Evolutionary conservation across 1,139 yeast species (phyloP), one percentile per base, ranked within the genome.

Genomic region (Scheffersomyces quercinus): DNA sequence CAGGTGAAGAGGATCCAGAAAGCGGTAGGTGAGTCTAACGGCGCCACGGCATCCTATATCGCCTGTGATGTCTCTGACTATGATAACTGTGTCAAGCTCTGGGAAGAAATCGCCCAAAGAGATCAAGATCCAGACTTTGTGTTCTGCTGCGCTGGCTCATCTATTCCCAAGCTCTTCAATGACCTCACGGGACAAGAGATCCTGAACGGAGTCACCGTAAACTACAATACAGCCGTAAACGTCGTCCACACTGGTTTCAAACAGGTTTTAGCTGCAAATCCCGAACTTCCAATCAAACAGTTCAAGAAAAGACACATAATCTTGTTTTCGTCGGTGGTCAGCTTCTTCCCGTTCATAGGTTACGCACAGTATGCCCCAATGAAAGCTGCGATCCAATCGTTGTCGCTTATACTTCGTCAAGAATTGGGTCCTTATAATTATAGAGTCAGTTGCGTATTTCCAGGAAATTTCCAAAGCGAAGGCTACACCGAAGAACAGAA

Each of bases 381-480:
- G 54, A 95, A 95, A 63, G 83, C 89, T 0, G 97, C 97, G 0
- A 62, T 93, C 9, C 75, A 88, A 53, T 72, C 95, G 0, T 68
- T 95, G 30, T 84, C 91, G 0, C 85, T 85, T 40, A 73, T 86
- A 5, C 66, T 93, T 43, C 80, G 97, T 46, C 97, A 91, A 54
- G 99, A 95, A 60, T 74, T 88, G 45, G 61, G 75, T 0, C 84
- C 85, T 2, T 85, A 81, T 55, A 79, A 84, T 48, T 82, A 83
- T 52, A 67, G 83, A 39, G 79, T 86, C 0, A 70, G 81, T 3
- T 68, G 76, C 54, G 82, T 89, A 0, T 84, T 83, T 56, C 96
- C 98, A 0, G 99, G 99, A 0, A 90, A 89, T 59, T 90, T 93
- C 65, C 78, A 73, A 40, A 85, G 96, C 51, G 98, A 91, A 63